phyloP scores from a whole-genome alignment of 805 yeast species.

The Zygoascus tannicola region DNA sequence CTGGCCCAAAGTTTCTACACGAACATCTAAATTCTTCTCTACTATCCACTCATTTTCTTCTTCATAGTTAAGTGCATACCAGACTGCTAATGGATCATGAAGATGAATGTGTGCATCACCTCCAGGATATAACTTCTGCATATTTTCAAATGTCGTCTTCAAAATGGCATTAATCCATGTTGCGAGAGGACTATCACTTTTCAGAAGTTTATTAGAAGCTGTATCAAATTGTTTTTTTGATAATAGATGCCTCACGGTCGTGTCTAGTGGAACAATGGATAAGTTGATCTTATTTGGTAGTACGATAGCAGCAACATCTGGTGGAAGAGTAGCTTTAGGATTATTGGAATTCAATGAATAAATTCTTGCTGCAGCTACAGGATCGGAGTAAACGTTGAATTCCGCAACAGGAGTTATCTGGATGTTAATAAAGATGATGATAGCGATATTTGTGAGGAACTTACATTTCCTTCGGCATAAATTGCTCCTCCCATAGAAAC shows the following conservation, averaged over 20 bases:
- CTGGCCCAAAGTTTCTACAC: conserved; percentile 33
- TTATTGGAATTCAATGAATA: conserved; percentile 24
- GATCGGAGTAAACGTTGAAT: conserved; percentile 34
- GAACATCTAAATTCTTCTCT: conserved; percentile 23
- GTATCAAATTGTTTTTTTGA: conserved; percentile 12
- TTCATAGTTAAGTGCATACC: no score
- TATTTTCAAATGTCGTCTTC: no score
- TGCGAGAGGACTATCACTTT: background rate
- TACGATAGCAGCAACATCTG: no score
- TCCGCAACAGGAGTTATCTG: no score
- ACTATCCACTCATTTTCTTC: no score
- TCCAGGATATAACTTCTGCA: background rate
- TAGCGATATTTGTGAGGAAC: no score
- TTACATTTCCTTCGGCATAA: conserved; percentile 30
- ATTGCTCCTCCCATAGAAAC: conserved; percentile 35
- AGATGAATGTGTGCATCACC: no score
- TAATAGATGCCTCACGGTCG: conserved; percentile 27
- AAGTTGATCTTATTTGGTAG: no score
- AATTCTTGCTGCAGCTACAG: conserved; percentile 32
- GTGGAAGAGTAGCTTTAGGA: no score
- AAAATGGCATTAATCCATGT: no score
- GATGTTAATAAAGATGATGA: no score
- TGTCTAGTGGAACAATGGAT: conserved; percentile 31
- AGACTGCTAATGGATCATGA: conserved; percentile 35
- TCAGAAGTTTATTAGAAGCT: background rate